phyloP scores from a whole-genome alignment of 306 rosid genomes.

The Trichosanthes truncata region DNA sequence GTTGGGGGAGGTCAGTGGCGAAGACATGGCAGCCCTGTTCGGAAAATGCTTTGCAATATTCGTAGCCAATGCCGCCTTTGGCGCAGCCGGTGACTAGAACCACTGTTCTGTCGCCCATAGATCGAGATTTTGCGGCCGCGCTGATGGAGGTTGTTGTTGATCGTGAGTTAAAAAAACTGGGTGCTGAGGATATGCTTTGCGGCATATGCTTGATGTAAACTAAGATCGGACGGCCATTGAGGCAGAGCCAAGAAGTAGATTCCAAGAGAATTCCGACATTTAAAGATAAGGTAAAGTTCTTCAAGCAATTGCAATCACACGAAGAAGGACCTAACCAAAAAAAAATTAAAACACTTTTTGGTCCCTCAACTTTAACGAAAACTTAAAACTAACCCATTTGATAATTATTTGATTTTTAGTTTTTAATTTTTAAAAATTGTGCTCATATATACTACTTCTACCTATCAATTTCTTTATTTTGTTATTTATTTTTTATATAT shows the following conservation, averaged over 20 bases:
- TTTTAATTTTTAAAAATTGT: too few relatives aligned
- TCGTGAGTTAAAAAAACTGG: background rate
- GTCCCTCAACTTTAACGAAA: too few relatives aligned
- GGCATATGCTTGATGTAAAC: slow-evolving; percentile 11
- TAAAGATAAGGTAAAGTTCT: background rate
- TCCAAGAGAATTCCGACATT: background rate
- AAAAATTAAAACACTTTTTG: too few relatives aligned
- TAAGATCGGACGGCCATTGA: background rate
- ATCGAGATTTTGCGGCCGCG: background rate
- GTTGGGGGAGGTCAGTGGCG: slow-evolving; percentile 45
- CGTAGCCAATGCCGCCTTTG: slow-evolving; percentile 81
- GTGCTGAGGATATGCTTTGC: background rate
- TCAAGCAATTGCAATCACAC: background rate
- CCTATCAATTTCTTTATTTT: too few relatives aligned
- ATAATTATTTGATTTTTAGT: too few relatives aligned
- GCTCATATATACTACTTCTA: too few relatives aligned
- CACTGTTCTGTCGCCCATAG: slow-evolving; percentile 36
- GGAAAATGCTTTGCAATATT: slow-evolving; percentile 63
- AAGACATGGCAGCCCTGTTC: slow-evolving; percentile 48
- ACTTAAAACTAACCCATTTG: too few relatives aligned
- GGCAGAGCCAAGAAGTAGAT: background rate
- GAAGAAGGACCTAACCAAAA: background rate
- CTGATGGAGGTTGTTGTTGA: background rate
- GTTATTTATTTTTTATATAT: too few relatives aligned
- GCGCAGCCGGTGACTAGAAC: slow-evolving; percentile 80